These are phyloP conservation scores for Cryptococcus hybrid DNA, from an alignment of 1,284 basidiomycete genomes.

Conservation along the genomic window DNA sequence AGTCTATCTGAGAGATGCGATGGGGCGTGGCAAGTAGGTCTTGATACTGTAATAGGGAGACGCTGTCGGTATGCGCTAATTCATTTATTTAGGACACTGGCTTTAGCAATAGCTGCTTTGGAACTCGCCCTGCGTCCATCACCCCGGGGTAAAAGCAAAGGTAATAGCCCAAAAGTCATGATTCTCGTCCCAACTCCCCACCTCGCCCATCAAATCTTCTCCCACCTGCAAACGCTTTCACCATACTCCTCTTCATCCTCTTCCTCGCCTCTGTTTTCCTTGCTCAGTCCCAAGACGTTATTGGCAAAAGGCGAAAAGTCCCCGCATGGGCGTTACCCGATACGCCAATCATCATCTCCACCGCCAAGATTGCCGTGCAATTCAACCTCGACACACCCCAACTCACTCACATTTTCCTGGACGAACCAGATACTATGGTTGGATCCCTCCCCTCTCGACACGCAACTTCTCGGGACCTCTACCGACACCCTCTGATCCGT, in stretches of 20 bases:
- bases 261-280: slow-evolving; percentile 1
- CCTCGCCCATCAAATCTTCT: slow-evolving; percentile 26
- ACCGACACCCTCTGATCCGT: slow-evolving; percentile 9
- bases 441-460: slow-evolving; percentile 19
- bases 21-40: slow-evolving; percentile 42
- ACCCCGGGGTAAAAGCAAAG: neutral
- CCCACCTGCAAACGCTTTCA: slow-evolving; percentile 11
- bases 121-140: slow-evolving; percentile 8
- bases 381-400: slow-evolving; percentile 4
- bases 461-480: slow-evolving; percentile 2
- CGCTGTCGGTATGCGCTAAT: neutral
- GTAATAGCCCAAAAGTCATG: slow-evolving; percentile 7
- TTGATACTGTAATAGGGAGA: neutral
- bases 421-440: slow-evolving; percentile 35
- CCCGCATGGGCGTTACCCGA: slow-evolving; percentile 1
- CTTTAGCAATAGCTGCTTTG: slow-evolving; percentile 24
- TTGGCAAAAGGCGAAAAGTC: neutral
- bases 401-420: slow-evolving; percentile 27
- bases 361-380: slow-evolving; percentile 10
- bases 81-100: slow-evolving; percentile 17
- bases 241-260: slow-evolving; percentile 1
- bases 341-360: slow-evolving; percentile 19
- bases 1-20: slow-evolving; percentile 32
- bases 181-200: slow-evolving; percentile 31
- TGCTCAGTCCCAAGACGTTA: neutral